Evolutionary conservation across 371 early-diverging fungal species (phyloP).

Genomic region (Polyrhizophydium stewartii): DNA sequence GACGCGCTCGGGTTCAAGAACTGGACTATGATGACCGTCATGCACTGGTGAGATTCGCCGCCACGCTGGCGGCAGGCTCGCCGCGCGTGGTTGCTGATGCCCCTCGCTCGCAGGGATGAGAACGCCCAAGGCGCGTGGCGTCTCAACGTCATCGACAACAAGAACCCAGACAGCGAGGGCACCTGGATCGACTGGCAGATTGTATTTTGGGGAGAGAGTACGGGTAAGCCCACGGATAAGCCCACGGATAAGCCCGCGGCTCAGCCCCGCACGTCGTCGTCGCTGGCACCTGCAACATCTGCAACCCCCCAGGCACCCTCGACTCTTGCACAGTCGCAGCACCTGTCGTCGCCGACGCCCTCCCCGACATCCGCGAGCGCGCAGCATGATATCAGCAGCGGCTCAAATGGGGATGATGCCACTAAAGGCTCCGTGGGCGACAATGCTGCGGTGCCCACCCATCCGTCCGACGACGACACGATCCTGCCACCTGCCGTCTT

Average conservation of each 20-base stretch:
- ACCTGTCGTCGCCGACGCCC: too few species aligned
- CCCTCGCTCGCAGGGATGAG: slow-evolving; percentile 66
- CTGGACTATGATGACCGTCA: slow-evolving; percentile 96
- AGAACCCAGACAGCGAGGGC: background rate
- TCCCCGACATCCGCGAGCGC: too few species aligned
- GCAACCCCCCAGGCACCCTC: background rate
- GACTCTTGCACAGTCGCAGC: background rate
- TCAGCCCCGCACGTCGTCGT: too few species aligned
- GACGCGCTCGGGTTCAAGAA: slow-evolving; percentile 68
- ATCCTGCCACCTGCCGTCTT: too few species aligned
- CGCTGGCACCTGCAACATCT: background rate
- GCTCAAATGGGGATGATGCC: too few species aligned
- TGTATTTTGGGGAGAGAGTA: background rate
- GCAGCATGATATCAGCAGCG: too few species aligned
- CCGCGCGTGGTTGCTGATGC: slow-evolving; percentile 3
- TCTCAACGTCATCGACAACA: slow-evolving; percentile 40
- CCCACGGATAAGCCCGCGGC: background rate
- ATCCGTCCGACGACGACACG: too few species aligned
- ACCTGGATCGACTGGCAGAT: background rate
- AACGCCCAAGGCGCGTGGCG: slow-evolving; percentile 79
- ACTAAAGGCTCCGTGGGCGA: too few species aligned
- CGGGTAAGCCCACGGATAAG: background rate
- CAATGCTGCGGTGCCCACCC: too few species aligned
- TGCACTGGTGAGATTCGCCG: slow-evolving; percentile 77
- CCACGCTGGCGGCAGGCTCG: background rate